Evolutionary conservation across 495 filamentous ascomycete species (phyloP).

Genomic region (Neurospora pannonica): DNA sequence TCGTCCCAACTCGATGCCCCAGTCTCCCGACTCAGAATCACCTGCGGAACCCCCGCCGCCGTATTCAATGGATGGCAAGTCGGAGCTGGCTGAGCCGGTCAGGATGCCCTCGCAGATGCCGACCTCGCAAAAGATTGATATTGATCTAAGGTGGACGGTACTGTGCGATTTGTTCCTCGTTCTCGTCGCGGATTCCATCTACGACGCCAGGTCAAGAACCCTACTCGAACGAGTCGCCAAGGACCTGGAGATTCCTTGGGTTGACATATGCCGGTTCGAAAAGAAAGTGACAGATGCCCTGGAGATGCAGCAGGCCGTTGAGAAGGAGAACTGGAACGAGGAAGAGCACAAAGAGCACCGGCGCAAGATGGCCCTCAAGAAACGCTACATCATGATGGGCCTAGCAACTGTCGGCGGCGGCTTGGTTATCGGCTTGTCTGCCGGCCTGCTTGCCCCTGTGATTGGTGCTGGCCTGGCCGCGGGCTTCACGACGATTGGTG

Average conservation of each 20-base stretch:
- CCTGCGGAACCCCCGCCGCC: slow-evolving; percentile 53
- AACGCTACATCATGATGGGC: slow-evolving; percentile 88
- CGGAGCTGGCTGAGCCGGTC: slow-evolving; percentile 59
- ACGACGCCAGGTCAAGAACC: slow-evolving; percentile 81
- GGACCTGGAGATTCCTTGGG: slow-evolving; percentile 72
- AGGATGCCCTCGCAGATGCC: slow-evolving; percentile 74
- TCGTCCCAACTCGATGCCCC: slow-evolving; percentile 11
- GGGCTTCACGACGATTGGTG: slow-evolving; percentile 90
- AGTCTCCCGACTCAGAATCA: slow-evolving; percentile 24
- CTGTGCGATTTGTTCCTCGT: slow-evolving; percentile 95
- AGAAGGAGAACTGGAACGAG: slow-evolving; percentile 96
- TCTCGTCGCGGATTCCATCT: slow-evolving; percentile 86
- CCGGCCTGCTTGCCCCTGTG: slow-evolving; percentile 81
- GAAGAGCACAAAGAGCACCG: slow-evolving; percentile 87
- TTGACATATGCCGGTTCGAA: slow-evolving; percentile 93
- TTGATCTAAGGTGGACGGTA: slow-evolving; percentile 95
- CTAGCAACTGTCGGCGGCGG: slow-evolving; percentile 93
- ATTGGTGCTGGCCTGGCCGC: slow-evolving; percentile 93
- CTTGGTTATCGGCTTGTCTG: slow-evolving; percentile 90
- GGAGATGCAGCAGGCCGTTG: slow-evolving; percentile 89
- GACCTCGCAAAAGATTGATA: slow-evolving; percentile 74
- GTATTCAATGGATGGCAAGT: slow-evolving; percentile 60
- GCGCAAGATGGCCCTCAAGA: slow-evolving; percentile 68
- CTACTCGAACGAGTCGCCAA: slow-evolving; percentile 77
- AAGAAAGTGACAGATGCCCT: slow-evolving; percentile 95